phyloP scores from a whole-genome alignment of 169 alveolate species.

The Cryptosporidium bovis region DNA sequence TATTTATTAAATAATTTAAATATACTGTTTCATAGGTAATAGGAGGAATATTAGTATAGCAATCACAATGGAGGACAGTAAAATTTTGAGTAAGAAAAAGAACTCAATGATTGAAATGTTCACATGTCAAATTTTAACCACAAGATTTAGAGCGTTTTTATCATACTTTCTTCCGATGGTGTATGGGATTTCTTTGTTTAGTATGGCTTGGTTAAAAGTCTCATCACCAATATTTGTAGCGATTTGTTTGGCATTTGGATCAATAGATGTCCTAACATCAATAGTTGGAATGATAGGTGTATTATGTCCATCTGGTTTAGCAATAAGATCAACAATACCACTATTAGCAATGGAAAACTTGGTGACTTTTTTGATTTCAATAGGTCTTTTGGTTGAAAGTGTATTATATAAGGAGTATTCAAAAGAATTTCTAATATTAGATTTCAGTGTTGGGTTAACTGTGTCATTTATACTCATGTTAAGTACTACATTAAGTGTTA shows the following conservation, averaged over 20 bases:
- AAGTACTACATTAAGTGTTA: constrained; percentile 45
- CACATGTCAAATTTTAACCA: constrained; percentile 30
- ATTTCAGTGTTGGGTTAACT: constrained; percentile 71
- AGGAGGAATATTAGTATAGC: not conserved
- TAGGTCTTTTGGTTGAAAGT: constrained; percentile 59
- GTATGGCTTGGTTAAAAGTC: constrained; percentile 71
- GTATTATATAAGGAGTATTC: constrained; percentile 41
- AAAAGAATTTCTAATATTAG: constrained; percentile 42
- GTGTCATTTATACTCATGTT: constrained; percentile 58
- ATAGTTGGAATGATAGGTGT: constrained; percentile 73
- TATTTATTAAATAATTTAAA: not conserved
- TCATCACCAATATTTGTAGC: constrained; percentile 73
- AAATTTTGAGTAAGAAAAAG: not conserved
- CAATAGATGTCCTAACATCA: constrained; percentile 70
- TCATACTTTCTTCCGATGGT: constrained; percentile 72
- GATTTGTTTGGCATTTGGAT: constrained; percentile 66
- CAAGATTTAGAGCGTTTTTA: constrained; percentile 69
- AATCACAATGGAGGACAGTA: not conserved
- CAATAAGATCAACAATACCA: constrained; percentile 74
- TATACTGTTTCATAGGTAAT: not conserved
- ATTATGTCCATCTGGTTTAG: constrained; percentile 64
- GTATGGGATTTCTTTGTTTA: constrained; percentile 53
- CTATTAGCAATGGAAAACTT: constrained; percentile 68
- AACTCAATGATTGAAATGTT: not conserved
- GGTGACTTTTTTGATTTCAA: constrained; percentile 62